A percentile compares a stretch with the other conserved stretches of the same genome.
These are phyloP conservation scores for Cerrena zonata DNA, from an alignment of 1,284 basidiomycete genomes.

Conservation along the genomic window DNA sequence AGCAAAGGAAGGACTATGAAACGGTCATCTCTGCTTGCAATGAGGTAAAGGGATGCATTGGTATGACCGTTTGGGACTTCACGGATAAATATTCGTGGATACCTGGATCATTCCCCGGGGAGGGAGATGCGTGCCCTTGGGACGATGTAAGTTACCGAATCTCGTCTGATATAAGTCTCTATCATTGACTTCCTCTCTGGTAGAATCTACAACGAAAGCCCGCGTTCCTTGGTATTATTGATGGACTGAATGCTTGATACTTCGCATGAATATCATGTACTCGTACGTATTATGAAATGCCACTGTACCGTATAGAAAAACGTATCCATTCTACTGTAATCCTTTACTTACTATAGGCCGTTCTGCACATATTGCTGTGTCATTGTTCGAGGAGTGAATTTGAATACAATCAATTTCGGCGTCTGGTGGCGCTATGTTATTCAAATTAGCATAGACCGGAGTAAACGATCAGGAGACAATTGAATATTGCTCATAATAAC, in stretches of 20 bases:
- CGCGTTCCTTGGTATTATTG: conserved; percentile 21
- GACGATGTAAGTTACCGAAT: conserved; percentile 32
- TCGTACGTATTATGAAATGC: no score
- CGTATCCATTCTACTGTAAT: no score
- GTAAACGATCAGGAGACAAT: no score
- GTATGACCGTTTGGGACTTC: conserved; percentile 51
- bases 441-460: no score
- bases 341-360: no score
- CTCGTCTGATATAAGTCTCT: not conserved
- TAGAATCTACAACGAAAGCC: conserved; percentile 25
- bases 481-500: no score
- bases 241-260: conserved; percentile 4
- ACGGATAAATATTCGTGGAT: conserved; percentile 56
- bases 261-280: no score
- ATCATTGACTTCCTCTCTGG: not conserved
- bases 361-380: no score
- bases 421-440: no score
- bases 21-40: conserved; percentile 50
- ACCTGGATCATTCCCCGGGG: conserved; percentile 42
- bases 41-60: conserved; percentile 43
- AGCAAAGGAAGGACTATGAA: conserved; percentile 52
- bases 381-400: no score
- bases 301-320: no score
- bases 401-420: no score
- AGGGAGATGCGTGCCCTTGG: conserved; percentile 47